These are phyloP conservation scores for Globisporangium irregulare DNA, from an alignment of 352 stramenopile genomes.

Conservation along the genomic window DNA sequence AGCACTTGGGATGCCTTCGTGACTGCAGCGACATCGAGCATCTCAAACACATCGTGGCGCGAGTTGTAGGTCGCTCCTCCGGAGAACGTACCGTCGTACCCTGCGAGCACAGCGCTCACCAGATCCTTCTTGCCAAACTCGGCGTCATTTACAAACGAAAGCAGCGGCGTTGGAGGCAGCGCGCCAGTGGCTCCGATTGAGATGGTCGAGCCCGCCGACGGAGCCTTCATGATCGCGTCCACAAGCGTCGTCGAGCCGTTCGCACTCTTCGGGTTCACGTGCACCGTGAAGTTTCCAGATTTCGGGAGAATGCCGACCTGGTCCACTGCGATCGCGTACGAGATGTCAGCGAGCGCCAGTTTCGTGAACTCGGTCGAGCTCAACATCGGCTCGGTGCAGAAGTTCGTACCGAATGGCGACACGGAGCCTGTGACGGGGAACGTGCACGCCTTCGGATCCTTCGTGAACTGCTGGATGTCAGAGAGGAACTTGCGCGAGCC, in stretches of 20 bases:
- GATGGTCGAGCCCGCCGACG: conserved; percentile 42
- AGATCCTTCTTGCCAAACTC: conserved; percentile 65
- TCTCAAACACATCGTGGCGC: conserved; percentile 54
- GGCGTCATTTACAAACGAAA: conserved; percentile 70
- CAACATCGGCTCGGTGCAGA: conserved; percentile 71
- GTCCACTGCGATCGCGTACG: conserved; percentile 74
- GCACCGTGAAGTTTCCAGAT: conserved; percentile 59
- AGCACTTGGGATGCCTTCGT: conserved; percentile 65
- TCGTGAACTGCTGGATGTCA: conserved; percentile 55
- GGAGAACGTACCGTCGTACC: conserved; percentile 60
- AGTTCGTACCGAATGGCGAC: conserved; percentile 54
- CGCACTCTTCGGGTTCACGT: conserved; percentile 57
- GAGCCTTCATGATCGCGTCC: conserved; percentile 42
- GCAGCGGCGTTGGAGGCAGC: conserved; percentile 61
- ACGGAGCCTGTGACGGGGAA: conserved; percentile 38
- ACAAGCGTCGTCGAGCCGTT: conserved; percentile 42
- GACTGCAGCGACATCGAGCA: conserved; percentile 50
- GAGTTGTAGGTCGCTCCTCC: conserved; percentile 55
- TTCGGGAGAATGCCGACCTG: conserved; percentile 61
- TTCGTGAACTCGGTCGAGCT: conserved; percentile 60
- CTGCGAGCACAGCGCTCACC: conserved; percentile 60
- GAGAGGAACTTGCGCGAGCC: conserved; percentile 75
- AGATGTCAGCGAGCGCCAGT: conserved; percentile 54
- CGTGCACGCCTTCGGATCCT: conserved; percentile 48
- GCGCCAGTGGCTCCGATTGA: conserved; percentile 29